Base-by-base conservation (phyloP, 1,284 basidiomycete genomes). In the Tylopilus sp. region DNA sequence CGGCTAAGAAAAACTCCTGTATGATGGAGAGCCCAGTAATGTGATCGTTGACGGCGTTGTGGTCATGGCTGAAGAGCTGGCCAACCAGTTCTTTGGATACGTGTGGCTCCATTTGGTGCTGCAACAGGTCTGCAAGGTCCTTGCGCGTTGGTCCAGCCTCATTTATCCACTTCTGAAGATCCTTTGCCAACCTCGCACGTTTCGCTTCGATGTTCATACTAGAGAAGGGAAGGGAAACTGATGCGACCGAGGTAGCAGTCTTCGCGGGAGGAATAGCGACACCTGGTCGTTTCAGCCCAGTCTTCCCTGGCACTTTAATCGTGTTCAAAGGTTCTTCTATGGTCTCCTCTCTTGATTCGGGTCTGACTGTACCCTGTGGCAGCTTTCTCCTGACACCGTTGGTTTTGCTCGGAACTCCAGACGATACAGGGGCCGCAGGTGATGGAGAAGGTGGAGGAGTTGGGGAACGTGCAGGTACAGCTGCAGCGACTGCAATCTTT, bases 31-130 rank as follows among this genome's bases (percentile, higher is more conserved):
- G 71, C 0, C 89, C 97, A 21, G 79, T 75, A 51, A 97, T 79
- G 60, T 89, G 88, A 65, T 99, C 97, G 61, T 94, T 95, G 57
- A 99, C 88, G 2, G 94, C 92, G 57, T 89, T 91, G 68, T 99
- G 96, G 63, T 97, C 96, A 56, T 90, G 92, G 64, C 94, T 97
- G 74, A 99, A 99, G 38, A 99, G 76, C 31, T 83, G 81, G 6
- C 78, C 71, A n/a, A 89, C 67, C 4, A 98, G 71, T 6, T 92
- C 88, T 50, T 85, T 84, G 11, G 88, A 87, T 12, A 82, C 76
- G 60, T 90, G 80, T 1, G 84, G 77, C 58, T 97, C 93, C 89
- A 97, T 97, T 67, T 99, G 97, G 55, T 80, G 80, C 54, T 93
- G 88, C 33, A 99, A 74, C 12, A 86, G 73, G 41, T 98, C 96